Evolutionary conservation across 2,329 filamentous ascomycete species (phyloP), one percentile per base, ranked within the genome.

Genomic region (Beauveria sp.): DNA sequence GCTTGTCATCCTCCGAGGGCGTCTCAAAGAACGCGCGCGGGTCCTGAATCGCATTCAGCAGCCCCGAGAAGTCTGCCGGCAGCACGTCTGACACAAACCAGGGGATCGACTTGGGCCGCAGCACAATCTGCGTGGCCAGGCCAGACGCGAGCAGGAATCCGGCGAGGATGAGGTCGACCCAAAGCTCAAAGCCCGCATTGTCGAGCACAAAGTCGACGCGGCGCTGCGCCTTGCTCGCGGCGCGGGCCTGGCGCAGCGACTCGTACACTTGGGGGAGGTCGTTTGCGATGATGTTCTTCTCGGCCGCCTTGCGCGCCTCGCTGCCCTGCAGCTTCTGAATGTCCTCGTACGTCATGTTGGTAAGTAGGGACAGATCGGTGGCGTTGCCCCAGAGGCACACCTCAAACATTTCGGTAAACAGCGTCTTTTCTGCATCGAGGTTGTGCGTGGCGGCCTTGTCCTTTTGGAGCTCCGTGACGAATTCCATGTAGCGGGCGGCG

Each of bases 21-120:
- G 84, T 84, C 69, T 88, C 85, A 76, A 95, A 98, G 75, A 98
- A 96, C 12, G 76, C 69, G 67, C 88, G 86, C 1, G 95, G 90
- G 67, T 87, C 83, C 7, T 88, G 84, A n/a, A 99, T 82, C 5
- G 89, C 90, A 65, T 84, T 86, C 57, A 99, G 84, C 2, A 98
- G 83, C n/a, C 88, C 86, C 1, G 80, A 82, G 68, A 98, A 97
- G 75, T 99, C 95, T 46, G 79, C 82, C 0, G 93, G 93, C 12
- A 96, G 76, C 3, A 98, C 95, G 69, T 99, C 95, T 1, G 92
- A 97, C 53, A 99, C 95, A 72, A 98, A 99, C 95, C 95, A 99
- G 1, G 95, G 95, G 63, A 99, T 93, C 24, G 87, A 88, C 77
- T 99, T 99, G 57, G 95, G 93, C 70, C 96, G 93, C 10, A 99